Evolutionary conservation across 345 rosid genomes (phyloP), one percentile per base, ranked within the genome.

Genomic region (Physaria fendleri): DNA sequence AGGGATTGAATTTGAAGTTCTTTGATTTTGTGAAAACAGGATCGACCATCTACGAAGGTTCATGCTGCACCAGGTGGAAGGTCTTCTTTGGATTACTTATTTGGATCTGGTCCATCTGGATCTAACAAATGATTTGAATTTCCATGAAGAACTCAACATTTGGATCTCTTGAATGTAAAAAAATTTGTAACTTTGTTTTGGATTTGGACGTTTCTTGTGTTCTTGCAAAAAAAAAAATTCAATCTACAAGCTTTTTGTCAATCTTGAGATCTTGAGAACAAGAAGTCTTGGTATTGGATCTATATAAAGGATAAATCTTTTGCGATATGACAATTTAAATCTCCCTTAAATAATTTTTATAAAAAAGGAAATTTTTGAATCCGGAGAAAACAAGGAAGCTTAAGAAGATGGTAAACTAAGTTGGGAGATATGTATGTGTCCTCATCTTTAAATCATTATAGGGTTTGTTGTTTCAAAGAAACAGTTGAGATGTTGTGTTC

Each of bases 21-120:
- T 51, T 23, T 58, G 44, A 7, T 33, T 3, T 57, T 4, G 3
- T 57, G 65, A 18, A 33, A 32, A 59, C 53, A 80, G 84, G 82
- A 80, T 1, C 78, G 84, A 34, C 81, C 84, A 41, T 75, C 82
- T 2, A 80, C 84, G 8, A 80, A 80, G 62, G 82, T 80, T 48
- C 78, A 75, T 64, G 82, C 80, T 20, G 79, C 82, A 39, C 80
- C 84, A 4, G 84, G 82, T 24, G 84, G 84, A 49, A 73, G 79
- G 46, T 80, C 84, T 51, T 80, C 84, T 61, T 50, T 80, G 3
- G 82, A 60, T 33, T 80, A 80, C 68, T 78, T 80, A 56, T 80
- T 80, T 56, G 82, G 84, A 12, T 66, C 78, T 14, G 63, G 59
- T 13, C 51, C 63, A 2, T 54, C 62, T 62, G 53, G 25, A 8